Evolutionary conservation across 106 monocot genomes (phyloP).

Genomic region (Dendrobium officinale): DNA sequence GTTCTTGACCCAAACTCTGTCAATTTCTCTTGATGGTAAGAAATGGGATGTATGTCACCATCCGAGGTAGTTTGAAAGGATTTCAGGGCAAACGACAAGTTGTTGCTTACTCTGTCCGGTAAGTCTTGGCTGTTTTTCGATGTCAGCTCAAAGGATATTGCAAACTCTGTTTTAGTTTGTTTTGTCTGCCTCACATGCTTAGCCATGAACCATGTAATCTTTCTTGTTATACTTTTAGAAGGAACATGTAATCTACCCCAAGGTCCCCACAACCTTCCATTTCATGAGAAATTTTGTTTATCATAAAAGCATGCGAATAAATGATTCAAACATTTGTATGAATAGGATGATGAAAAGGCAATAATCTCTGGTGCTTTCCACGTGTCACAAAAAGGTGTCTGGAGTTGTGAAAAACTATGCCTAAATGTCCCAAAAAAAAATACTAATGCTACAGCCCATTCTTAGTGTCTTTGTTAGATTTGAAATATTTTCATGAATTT

Average conservation of each 20-base stretch:
- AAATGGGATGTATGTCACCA: conserved; percentile 62
- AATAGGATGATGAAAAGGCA: not conserved
- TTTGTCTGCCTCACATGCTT: not conserved
- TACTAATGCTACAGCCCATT: not conserved
- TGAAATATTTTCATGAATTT: not conserved
- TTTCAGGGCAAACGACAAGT: conserved; percentile 59
- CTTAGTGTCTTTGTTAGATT: not conserved
- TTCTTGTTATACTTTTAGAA: not conserved
- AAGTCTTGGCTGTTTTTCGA: not conserved
- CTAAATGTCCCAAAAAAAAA: too few species aligned
- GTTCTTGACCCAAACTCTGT: not conserved
- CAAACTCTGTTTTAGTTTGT: not conserved
- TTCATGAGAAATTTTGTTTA: not conserved
- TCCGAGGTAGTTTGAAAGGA: conserved; percentile 60
- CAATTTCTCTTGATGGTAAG: conserved; percentile 12
- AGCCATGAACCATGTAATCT: not conserved
- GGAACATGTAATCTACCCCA: not conserved
- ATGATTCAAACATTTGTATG: not conserved
- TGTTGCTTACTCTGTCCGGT: conserved; percentile 65
- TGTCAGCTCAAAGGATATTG: not conserved
- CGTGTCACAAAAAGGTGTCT: not conserved
- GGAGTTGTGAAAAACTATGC: not conserved
- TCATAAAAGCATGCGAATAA: not conserved
- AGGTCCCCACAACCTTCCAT: not conserved
- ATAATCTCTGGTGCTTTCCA: not conserved